Conservation (phyloP, 495 filamentous ascomycete genomes). For the Daldinia decipiens region DNA sequence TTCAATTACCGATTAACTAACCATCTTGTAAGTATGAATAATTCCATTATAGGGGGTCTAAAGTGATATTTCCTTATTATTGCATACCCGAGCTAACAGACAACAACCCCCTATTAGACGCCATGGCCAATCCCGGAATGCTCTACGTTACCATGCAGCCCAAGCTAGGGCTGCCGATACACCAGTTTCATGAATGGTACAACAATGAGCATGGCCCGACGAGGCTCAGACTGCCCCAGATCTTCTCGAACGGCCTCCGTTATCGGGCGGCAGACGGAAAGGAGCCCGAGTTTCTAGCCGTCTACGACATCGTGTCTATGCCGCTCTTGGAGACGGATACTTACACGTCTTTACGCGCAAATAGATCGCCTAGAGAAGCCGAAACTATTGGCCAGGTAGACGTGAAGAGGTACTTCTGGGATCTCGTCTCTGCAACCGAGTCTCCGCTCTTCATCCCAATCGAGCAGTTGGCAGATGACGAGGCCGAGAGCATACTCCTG, state of each 20-base stretch:
- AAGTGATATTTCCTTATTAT: neutral
- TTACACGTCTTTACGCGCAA: constrained; percentile 74
- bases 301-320: constrained; percentile 84
- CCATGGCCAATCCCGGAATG: constrained; percentile 63
- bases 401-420: constrained; percentile 74
- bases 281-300: constrained; percentile 75
- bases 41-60: neutral
- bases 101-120: neutral
- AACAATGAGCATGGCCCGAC: constrained; percentile 87
- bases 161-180: constrained; percentile 65
- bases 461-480: constrained; percentile 67
- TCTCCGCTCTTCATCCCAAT: constrained; percentile 63
- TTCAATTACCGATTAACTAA: too few relatives aligned
- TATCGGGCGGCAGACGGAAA: constrained; percentile 72
- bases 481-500: constrained; percentile 69
- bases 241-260: constrained; percentile 78
- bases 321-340: constrained; percentile 69
- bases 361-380: constrained; percentile 77
- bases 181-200: constrained; percentile 90
- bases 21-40: constrained; percentile 16
- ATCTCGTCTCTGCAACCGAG: constrained; percentile 66
- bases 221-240: constrained; percentile 73
- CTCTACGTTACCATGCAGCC: constrained; percentile 86
- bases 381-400: constrained; percentile 79
- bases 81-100: constrained; percentile 5